Evolutionary conservation across 2,329 filamentous ascomycete species (phyloP).

Genomic region (Blastomyces percursus): DNA sequence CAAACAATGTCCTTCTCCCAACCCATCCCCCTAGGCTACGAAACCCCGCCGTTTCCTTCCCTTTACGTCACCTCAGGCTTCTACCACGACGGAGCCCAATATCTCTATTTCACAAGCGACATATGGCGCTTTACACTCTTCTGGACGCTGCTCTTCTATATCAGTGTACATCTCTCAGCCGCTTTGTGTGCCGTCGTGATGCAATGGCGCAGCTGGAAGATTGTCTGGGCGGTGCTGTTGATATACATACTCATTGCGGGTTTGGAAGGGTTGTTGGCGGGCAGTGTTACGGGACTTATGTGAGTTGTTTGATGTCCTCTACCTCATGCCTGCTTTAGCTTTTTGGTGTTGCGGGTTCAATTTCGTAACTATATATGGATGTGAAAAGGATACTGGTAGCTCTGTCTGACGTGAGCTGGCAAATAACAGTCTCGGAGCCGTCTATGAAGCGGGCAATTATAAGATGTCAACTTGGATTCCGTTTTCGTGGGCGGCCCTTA

Average conservation of each 20-base stretch:
- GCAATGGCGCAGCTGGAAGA: slow-evolving; percentile 43
- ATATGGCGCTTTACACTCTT: slow-evolving; percentile 79
- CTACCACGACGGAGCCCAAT: slow-evolving; percentile 44
- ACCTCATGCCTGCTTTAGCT: background rate
- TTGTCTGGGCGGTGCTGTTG: slow-evolving; percentile 60
- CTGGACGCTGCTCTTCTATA: slow-evolving; percentile 76
- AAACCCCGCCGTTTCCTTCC: slow-evolving; percentile 63
- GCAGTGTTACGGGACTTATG: slow-evolving; percentile 71
- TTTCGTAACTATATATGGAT: background rate
- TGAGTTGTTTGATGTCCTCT: slow-evolving; percentile 35
- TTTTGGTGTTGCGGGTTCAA: too few relatives aligned
- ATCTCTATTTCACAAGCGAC: slow-evolving; percentile 63
- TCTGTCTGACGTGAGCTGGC: background rate
- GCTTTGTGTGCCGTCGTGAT: slow-evolving; percentile 61
- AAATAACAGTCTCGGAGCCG: slow-evolving; percentile 54
- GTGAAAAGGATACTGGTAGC: background rate
- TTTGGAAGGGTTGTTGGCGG: slow-evolving; percentile 65
- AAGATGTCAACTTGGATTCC: slow-evolving; percentile 93
- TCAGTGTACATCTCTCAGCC: slow-evolving; percentile 61
- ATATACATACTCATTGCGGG: slow-evolving; percentile 61
- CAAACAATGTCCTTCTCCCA: slow-evolving; percentile 9
- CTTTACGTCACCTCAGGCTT: slow-evolving; percentile 64
- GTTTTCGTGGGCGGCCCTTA: slow-evolving; percentile 76
- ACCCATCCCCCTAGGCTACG: slow-evolving; percentile 42
- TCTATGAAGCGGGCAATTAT: slow-evolving; percentile 74